Conservation (phyloP, 371 early-diverging fungal species). For the Zychaea mexicana region DNA sequence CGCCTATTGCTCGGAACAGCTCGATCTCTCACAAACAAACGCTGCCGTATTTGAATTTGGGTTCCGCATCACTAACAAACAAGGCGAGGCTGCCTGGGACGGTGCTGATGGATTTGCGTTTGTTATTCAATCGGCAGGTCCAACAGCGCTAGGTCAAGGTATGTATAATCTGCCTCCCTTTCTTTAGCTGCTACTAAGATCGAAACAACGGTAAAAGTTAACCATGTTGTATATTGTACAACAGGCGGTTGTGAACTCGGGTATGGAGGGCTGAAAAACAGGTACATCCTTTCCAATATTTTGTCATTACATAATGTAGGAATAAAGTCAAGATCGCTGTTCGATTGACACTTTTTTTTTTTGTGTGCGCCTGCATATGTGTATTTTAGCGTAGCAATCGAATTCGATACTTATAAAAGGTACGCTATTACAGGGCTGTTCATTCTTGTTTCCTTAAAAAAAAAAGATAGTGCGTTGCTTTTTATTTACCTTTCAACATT, state of each 20-base stretch:
- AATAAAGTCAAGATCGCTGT: neutral
- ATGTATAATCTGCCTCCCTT: neutral
- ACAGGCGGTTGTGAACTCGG: conserved; percentile 52
- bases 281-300: too few relatives aligned
- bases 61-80: conserved; percentile 32
- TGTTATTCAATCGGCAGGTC: conserved; percentile 30
- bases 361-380: neutral
- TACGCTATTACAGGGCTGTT: conserved; percentile 18
- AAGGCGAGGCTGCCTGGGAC: conserved; percentile 20
- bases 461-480: too few relatives aligned
- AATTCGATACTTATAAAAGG: conserved; percentile 60
- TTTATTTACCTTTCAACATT: neutral
- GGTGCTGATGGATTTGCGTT: conserved; percentile 54
- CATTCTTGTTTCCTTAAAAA: too few relatives aligned
- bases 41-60: conserved; percentile 37
- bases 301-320: too few relatives aligned
- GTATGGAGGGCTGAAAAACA: conserved; percentile 42
- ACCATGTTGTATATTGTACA: too few relatives aligned
- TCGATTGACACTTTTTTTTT: neutral
- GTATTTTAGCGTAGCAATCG: conserved; percentile 55
- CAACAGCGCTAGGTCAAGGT: conserved; percentile 38
- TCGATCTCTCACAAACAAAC: conserved; percentile 16
- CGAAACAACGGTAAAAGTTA: too few relatives aligned
- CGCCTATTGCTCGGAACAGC: conserved; percentile 10
- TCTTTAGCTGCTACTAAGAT: neutral